Base-by-base conservation (phyloP, 805 yeast species). In the Lachancea lanzarotensis region DNA sequence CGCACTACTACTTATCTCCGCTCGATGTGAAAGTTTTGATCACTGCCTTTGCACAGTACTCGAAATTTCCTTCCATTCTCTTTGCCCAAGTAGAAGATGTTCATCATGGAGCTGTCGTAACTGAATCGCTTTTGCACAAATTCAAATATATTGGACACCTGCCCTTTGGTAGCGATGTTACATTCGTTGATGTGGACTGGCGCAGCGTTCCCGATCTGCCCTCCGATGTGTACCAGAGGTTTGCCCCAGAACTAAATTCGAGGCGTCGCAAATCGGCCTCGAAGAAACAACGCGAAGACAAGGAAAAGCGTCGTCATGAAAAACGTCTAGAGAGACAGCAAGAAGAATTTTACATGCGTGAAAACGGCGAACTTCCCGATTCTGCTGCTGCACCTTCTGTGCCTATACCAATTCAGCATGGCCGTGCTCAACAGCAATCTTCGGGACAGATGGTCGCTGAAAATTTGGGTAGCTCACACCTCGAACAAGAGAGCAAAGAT, bases 171-270 rank as follows among this genome's bases (percentile, higher is more conserved):
- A 83, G 96, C 0, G 84, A 83, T 42, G 63, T 91, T 35, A 95
- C 89, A 10, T 80, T 86, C 50, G 59, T 93, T 44, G 98, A 93
- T 55, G 75, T 96, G 42, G 82, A 87, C 59, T 91, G 98, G 98
- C 57, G 71, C 64, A 42, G 63, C 62, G 43, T 71, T 67, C 72
- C 55, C 19, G 43, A 58, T 29, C 55, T 75, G 7, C 73, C 77
- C 2, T 62, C 66, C 9, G 76, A 74, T 26, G 66, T 75, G 1
- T 68, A 66, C 46, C 65, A 66, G 2, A 56, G 60, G 22, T 84
- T 79, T 60, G 70, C 73, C 39, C 70, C 68, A 27, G 88, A 81
- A 48, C 63, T 87, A 27, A 63, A 62, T 18, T 79, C 76, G 33
- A 68, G 96, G 49, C 70, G 81, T 13, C 73, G 76, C 49, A 64